phyloP scores from a whole-genome alignment of 495 filamentous ascomycete species.

The Xylaria grammica region DNA sequence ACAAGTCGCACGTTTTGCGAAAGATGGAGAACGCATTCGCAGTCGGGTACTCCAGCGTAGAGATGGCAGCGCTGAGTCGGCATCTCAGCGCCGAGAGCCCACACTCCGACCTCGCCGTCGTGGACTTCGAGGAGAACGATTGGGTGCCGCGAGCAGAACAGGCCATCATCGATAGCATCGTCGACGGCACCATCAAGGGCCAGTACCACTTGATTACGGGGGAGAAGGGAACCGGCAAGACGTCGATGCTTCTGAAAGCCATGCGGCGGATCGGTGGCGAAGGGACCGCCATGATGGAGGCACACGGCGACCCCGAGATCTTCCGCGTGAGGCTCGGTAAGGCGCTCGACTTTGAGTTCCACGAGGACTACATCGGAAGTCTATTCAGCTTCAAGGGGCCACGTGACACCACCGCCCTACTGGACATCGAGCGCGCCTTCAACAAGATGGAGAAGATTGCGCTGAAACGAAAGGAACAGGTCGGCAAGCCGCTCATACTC shows the following conservation, averaged over 20 bases:
- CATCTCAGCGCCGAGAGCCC: slow-evolving; percentile 43
- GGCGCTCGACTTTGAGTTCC: slow-evolving; percentile 88
- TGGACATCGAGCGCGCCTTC: slow-evolving; percentile 92
- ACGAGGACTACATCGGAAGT: slow-evolving; percentile 85
- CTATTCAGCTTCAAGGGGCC: slow-evolving; percentile 92
- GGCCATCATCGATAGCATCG: slow-evolving; percentile 72
- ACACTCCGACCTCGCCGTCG: slow-evolving; percentile 22
- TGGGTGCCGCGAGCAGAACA: slow-evolving; percentile 86
- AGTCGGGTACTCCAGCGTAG: slow-evolving; percentile 86
- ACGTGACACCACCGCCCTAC: slow-evolving; percentile 80
- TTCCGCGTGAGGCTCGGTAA: slow-evolving; percentile 89
- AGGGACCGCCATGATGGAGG: slow-evolving; percentile 89
- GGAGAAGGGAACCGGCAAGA: slow-evolving; percentile 97
- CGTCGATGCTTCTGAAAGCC: slow-evolving; percentile 87
- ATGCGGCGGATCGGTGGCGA: slow-evolving; percentile 88
- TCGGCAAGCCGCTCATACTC: slow-evolving; percentile 74
- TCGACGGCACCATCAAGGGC: slow-evolving; percentile 67
- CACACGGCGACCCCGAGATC: slow-evolving; percentile 90
- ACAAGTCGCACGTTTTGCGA: slow-evolving; percentile 83
- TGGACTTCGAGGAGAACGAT: slow-evolving; percentile 59
- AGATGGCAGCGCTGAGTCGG: slow-evolving; percentile 73
- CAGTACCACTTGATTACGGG: slow-evolving; percentile 90
- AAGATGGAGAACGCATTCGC: slow-evolving; percentile 92
- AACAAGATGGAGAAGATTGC: slow-evolving; percentile 97
- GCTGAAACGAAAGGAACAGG: slow-evolving; percentile 58